These are phyloP conservation scores for Candida boleticola DNA, from an alignment of 805 yeast species.

Conservation along the genomic window DNA sequence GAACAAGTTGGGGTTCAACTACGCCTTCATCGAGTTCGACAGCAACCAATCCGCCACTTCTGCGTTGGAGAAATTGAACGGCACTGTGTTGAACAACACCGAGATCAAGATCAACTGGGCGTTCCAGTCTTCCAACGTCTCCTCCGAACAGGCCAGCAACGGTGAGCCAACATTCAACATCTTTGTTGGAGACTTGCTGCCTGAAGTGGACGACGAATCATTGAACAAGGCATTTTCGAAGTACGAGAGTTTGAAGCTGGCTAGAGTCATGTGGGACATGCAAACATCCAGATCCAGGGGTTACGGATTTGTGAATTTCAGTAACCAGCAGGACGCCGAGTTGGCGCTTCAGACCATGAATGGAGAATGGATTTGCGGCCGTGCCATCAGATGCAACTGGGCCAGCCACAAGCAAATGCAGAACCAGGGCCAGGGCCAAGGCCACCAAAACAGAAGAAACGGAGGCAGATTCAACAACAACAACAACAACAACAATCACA, in stretches of 20 bases:
- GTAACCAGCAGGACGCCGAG: constrained; percentile 67
- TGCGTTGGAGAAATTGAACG: constrained; percentile 62
- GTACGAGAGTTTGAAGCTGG: constrained; percentile 66
- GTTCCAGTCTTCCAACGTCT: constrained; percentile 71
- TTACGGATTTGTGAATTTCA: constrained; percentile 84
- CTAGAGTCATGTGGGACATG: constrained; percentile 98
- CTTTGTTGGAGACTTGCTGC: constrained; percentile 82
- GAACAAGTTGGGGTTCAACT: constrained; percentile 69
- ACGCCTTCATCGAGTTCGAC: constrained; percentile 79
- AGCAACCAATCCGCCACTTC: constrained; percentile 55
- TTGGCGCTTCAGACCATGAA: constrained; percentile 69
- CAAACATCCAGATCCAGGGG: constrained; percentile 90
- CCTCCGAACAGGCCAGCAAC: constrained; percentile 29
- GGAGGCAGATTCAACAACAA: constrained; percentile 9
- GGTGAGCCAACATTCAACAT: constrained; percentile 56
- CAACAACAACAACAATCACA: constrained; percentile 15
- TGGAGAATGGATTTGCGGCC: constrained; percentile 68
- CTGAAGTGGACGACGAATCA: constrained; percentile 78
- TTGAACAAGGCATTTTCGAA: constrained; percentile 55
- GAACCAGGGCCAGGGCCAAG: constrained; percentile 1
- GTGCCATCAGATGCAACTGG: constrained; percentile 85
- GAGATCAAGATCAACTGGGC: constrained; percentile 78
- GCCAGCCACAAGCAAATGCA: constrained; percentile 65
- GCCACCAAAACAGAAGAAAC: constrained; percentile 3
- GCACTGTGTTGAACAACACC: constrained; percentile 50